A percentile compares a stretch with the other conserved stretches of the same genome.
phyloP scores from a whole-genome alignment of 2,329 filamentous ascomycete species.

The Alternaria brassicae region DNA sequence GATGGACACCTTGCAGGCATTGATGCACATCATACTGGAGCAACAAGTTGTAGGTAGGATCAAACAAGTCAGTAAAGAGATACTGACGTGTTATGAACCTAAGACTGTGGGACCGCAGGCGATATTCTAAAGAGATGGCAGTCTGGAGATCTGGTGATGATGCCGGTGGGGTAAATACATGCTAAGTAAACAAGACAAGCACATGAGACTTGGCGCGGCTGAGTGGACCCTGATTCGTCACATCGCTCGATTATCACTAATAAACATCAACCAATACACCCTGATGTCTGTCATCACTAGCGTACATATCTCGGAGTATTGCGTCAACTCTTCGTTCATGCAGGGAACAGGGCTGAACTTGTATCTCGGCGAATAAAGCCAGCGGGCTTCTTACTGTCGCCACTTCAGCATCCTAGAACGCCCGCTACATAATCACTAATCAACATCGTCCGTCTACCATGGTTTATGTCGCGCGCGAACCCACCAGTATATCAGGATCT shows the following conservation, averaged over 20 bases:
- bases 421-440: neutral
- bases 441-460: neutral
- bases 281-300: neutral
- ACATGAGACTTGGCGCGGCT: neutral
- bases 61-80: neutral
- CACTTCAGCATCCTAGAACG: neutral
- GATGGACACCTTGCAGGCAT: neutral
- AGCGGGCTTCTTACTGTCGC: neutral
- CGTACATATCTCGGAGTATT: neutral
- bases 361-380: neutral
- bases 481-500: rapidly evolving
- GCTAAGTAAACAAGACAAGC: neutral
- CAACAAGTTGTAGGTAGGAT: neutral
- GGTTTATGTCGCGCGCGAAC: too few relatives aligned
- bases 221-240: neutral
- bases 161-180: neutral
- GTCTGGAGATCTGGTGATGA: neutral
- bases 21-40: too few relatives aligned
- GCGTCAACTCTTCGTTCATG: neutral
- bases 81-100: neutral
- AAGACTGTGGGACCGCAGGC: neutral
- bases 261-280: neutral
- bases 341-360: neutral
- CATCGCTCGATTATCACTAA: neutral
- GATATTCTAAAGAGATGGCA: neutral